Percentiles rank a stretch among this genome's conserved stretches.
Evolutionary conservation across 192 early-diverging fungal species (phyloP).

Genomic region (Gaertneriomyces sp.): DNA sequence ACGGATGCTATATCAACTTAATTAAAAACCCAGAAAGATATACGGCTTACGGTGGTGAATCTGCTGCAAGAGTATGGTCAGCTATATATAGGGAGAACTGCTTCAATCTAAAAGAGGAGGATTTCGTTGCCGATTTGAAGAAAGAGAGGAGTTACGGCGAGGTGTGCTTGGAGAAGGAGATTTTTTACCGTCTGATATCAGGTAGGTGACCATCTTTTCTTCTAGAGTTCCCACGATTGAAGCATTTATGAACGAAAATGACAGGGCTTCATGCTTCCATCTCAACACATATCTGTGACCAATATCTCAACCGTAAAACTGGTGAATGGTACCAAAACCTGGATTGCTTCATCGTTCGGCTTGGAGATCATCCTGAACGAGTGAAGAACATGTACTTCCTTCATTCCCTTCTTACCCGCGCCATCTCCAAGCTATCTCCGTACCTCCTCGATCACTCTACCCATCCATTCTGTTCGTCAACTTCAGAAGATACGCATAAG

Average conservation of each 20-base stretch:
- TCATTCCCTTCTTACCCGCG: slow-evolving; percentile 80
- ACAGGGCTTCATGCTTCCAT: slow-evolving; percentile 90
- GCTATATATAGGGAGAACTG: slow-evolving; percentile 99
- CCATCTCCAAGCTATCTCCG: slow-evolving; percentile 75
- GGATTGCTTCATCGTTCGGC: slow-evolving; percentile 84
- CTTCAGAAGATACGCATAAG: slow-evolving; percentile 13
- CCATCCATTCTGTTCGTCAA: slow-evolving; percentile 68
- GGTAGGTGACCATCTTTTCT: slow-evolving; percentile 41
- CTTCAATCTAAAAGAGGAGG: slow-evolving; percentile 48
- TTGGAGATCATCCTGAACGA: slow-evolving; percentile 85
- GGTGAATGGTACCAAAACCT: slow-evolving; percentile 88
- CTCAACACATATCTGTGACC: slow-evolving; percentile 94
- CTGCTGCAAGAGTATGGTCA: slow-evolving; percentile 85
- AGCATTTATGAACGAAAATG: neutral
- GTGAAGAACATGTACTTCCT: slow-evolving; percentile 96
- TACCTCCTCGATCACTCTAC: slow-evolving; percentile 63
- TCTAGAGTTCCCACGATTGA: neutral
- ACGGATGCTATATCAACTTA: slow-evolving; percentile 74
- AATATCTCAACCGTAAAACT: slow-evolving; percentile 84
- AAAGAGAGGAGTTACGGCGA: slow-evolving; percentile 2
- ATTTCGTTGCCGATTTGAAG: neutral
- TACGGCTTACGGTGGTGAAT: slow-evolving; percentile 90
- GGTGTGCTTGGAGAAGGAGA: slow-evolving; percentile 74
- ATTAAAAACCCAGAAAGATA: slow-evolving; percentile 92
- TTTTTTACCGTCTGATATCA: slow-evolving; percentile 57